Evolutionary conservation across 192 early-diverging fungal genomes (phyloP), one percentile per base, ranked within the genome.

Genomic region (Rhizophagus sp.): DNA sequence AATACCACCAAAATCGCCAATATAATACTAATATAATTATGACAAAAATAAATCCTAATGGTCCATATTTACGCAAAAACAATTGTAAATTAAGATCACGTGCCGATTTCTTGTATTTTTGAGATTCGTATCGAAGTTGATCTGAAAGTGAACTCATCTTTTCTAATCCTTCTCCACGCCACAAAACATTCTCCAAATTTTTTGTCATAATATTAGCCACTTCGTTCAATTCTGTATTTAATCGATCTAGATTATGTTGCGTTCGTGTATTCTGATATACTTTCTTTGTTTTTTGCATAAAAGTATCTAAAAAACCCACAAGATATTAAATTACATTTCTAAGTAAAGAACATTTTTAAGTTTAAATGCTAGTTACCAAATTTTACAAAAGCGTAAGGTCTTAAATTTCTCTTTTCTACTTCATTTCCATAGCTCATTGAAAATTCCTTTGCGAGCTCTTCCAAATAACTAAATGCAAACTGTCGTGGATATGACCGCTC

Each of bases 181-280:
- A 97, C 69, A 99, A 88, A 49, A 99, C 84, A 84, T 97, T 96
- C 77, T 96, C 94, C 90, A 99, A 97, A 87, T 99, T 99, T 82
- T 94, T 96, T 41, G 95, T 99, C 97, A 99, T 98, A 72, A 99
- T 99, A 79, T 96, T 90, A 41, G 95, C 95, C 5, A 99, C 97
- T 84, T 99, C 97, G 71, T 94, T 92, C 78, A 99, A 85, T 85
- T 99, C 97, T 76, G 97, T 96, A 83, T 98, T 97, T 41, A 99
- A 85, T 85, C 96, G 97, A 76, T 94, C 88, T 82, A 99, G 79
- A 83, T 99, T 97, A 63, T 91, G 88, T 84, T 96, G 95, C 27
- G 97, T 95, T 75, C 96, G 91, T 72, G 95, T 94, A 85, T 99
- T 96, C 84, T 98, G 95, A 87, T 97, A 99, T 75, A 96, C 91